These are phyloP conservation scores for Phytopythium aichiense DNA, from an alignment of 352 stramenopile species.

Conservation along the genomic window DNA sequence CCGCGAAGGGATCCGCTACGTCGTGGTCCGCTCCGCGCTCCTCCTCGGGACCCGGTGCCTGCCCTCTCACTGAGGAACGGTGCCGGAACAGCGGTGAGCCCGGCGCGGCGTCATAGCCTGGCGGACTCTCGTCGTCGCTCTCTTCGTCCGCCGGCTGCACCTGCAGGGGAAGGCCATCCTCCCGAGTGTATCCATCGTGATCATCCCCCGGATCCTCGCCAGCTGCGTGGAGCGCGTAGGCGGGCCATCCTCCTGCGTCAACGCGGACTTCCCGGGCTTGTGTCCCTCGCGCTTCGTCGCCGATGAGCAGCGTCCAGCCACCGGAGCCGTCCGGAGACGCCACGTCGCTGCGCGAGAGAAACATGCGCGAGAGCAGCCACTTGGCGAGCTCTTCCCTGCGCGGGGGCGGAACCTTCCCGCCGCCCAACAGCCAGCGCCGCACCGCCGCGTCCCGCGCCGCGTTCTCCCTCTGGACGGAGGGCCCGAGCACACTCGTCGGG, in stretches of 20 bases:
- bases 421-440: constrained; percentile 26
- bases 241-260: not conserved
- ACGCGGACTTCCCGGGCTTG: not conserved
- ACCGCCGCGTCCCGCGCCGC: constrained; percentile 8
- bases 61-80: not conserved
- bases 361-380: constrained; percentile 60
- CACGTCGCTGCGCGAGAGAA: constrained; percentile 13
- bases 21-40: not conserved
- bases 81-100: not conserved
- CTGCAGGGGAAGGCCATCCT: not conserved
- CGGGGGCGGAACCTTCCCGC: constrained; percentile 20
- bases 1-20: constrained; percentile 1
- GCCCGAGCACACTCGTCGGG: not conserved
- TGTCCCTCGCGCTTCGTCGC: not conserved
- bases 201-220: constrained; percentile 4
- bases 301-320: constrained; percentile 3
- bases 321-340: constrained; percentile 2
- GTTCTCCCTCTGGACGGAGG: not conserved
- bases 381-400: constrained; percentile 39
- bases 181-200: constrained; percentile 6
- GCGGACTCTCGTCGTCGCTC: constrained; percentile 2
- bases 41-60: not conserved
- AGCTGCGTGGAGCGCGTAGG: not conserved
- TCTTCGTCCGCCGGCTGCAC: not conserved
- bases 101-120: not conserved